Base-by-base conservation (phyloP, 495 filamentous ascomycete species). In the Acidomyces sp. region DNA sequence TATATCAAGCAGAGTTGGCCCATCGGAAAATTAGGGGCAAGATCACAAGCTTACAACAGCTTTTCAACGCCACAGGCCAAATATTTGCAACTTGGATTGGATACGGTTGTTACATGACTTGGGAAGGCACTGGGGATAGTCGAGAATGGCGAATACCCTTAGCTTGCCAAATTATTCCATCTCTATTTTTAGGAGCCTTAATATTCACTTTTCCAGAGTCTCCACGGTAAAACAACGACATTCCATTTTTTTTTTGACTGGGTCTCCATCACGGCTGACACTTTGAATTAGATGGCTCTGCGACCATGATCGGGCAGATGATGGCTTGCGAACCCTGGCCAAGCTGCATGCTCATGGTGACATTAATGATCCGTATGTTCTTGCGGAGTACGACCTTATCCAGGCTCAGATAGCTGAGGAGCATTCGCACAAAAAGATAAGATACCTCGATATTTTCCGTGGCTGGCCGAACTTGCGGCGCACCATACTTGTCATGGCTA, bases 331-430 rank as follows among this genome's bases (percentile, higher is more conserved):
- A 20, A 58, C 37, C 11, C 52, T 61, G 13, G 58, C 58, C 1
- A 16, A 46, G 17, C 48, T 61, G 5, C 58, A 61, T 36, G 47
- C 56, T 4, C 41, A 59, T 39, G 58, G 50, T 24, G 46, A 61
- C 33, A 37, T 35, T 21, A 42, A 46, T 27, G 55, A 59, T 37
- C 28, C 52, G 0, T 59, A 49, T 15, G 58, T 61, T 6, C 28
- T 45, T 1, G 58, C 56, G 0, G 58, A 61, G 34, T 59, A 48
- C 44, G 39, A 51, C 7, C 55, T 52, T 23, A 59, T 59, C 37
- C 35, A 41, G 15, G 34, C 30, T 3, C 45, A 50, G 17, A 51
- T 56, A 22, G 39, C 41, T 10, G 41, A 51, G 17, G 53, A 56
- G 31, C 45, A 54, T 23, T 39, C 37, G 22, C 34, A 48, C 19